These are phyloP conservation scores for Purpureocillium lavendulum DNA, from an alignment of 2,329 filamentous ascomycete species.

Conservation along the genomic window DNA sequence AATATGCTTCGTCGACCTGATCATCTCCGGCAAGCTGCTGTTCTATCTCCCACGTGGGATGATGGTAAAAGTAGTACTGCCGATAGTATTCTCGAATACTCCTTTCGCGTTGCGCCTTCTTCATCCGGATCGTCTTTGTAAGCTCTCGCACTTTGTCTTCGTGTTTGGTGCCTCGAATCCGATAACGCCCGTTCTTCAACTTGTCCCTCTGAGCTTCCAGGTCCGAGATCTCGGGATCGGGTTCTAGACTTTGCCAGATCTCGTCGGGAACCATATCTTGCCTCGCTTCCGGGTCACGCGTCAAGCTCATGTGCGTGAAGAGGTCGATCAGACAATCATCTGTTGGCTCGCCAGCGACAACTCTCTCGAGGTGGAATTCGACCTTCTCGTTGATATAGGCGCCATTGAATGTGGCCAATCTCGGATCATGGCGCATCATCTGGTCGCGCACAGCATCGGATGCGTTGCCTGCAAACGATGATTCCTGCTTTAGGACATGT, in stretches of 20 bases:
- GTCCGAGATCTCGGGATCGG: slow-evolving; percentile 14
- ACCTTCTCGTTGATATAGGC: slow-evolving; percentile 17
- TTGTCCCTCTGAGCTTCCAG: slow-evolving; percentile 8
- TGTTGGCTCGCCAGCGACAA: slow-evolving; percentile 6
- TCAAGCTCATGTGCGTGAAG: slow-evolving; percentile 9
- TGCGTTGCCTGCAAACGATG: too few species aligned
- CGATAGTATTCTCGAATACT: slow-evolving; percentile 10
- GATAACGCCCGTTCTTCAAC: slow-evolving; percentile 14
- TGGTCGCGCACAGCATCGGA: slow-evolving; percentile 14
- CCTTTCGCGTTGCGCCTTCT: slow-evolving; percentile 8
- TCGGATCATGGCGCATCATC: slow-evolving; percentile 17
- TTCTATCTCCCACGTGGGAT: slow-evolving; percentile 16
- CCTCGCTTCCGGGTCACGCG: slow-evolving; percentile 11
- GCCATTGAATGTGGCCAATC: slow-evolving; percentile 13
- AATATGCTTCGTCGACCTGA: too few species aligned
- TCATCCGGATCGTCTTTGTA: slow-evolving; percentile 9
- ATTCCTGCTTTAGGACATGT: too few species aligned
- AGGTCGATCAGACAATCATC: neutral
- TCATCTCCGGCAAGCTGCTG: neutral
- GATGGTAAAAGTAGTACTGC: slow-evolving; percentile 15
- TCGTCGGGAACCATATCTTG: slow-evolving; percentile 18
- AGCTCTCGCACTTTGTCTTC: slow-evolving; percentile 14
- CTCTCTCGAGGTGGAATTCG: slow-evolving; percentile 17
- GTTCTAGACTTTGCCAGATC: slow-evolving; percentile 10
- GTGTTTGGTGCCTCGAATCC: slow-evolving; percentile 9